These are phyloP conservation scores for Xylaria sp. DNA, from an alignment of 2,329 filamentous ascomycete genomes.

Conservation along the genomic window DNA sequence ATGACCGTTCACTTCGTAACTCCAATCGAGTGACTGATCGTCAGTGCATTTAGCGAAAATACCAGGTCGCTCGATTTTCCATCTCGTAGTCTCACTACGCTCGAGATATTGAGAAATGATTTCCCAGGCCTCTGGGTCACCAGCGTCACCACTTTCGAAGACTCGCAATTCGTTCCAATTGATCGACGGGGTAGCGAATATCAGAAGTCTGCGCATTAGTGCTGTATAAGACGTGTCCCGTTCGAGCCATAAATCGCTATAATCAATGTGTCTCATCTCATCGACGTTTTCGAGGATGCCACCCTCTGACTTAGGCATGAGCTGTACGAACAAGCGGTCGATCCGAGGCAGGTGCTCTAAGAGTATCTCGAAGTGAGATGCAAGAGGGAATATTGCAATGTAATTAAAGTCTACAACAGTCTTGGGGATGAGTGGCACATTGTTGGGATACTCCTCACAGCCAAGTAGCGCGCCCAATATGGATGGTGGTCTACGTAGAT, in stretches of 20 bases:
- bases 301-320: constrained; percentile 53
- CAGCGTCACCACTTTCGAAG: constrained; percentile 63
- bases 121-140: constrained; percentile 59
- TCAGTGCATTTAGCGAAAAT: constrained; percentile 54
- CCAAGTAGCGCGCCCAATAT: constrained; percentile 66
- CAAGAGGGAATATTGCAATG: constrained; percentile 74
- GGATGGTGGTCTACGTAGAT: constrained; percentile 71
- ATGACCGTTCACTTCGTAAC: constrained; percentile 38
- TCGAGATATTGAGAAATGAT: constrained; percentile 54
- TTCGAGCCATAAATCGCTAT: constrained; percentile 64
- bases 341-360: constrained; percentile 62
- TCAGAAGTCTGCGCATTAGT: constrained; percentile 54
- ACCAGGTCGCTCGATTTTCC: constrained; percentile 58
- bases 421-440: constrained; percentile 52
- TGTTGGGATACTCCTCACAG: constrained; percentile 53
- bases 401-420: constrained; percentile 66
- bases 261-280: constrained; percentile 55
- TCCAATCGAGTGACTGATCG: constrained; percentile 24
- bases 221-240: constrained; percentile 62
- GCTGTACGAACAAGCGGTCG: constrained; percentile 65
- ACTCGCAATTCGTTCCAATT: constrained; percentile 58
- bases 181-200: neutral
- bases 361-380: constrained; percentile 66
- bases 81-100: constrained; percentile 51
- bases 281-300: constrained; percentile 51